Evolutionary conservation across 1,284 basidiomycete genomes (phyloP), one percentile per base, ranked within the genome.

Genomic region (Cryptococcus sp.): DNA sequence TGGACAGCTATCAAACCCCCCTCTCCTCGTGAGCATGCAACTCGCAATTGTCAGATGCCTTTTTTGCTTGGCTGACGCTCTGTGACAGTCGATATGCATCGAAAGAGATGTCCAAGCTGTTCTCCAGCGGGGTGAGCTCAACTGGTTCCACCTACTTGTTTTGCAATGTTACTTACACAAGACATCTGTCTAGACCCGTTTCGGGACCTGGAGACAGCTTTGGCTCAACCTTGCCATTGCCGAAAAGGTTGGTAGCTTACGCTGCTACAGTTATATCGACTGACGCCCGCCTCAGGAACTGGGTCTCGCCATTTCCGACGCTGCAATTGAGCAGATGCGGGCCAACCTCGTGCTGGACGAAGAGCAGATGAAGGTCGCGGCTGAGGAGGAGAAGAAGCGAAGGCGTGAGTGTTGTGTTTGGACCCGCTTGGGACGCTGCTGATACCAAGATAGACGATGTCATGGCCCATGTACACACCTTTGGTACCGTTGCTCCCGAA

Each of bases 381-480:
- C 93, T 0, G 83, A 85, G 63, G 96, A 99, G 78, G 95, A 99
- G 81, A 98, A 96, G 83, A 94, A 92, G 79, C 82, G 96, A 27
- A 84, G 95, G n/a, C 95, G 77, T 78, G 61, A 69, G 77, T 71
- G 6, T 41, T 15, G 15, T 8, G n/a, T 3, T 20, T n/a, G 8
- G 6, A 15, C 2, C 2, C 8, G 4, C 16, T 40, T 38, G 38
- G 30, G 17, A 0, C 30, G 20, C 49, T 25, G 51, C 60, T 57
- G 17, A 61, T 47, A 40, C n/a, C 17, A 11, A 30, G 20, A 19
- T 53, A 78, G 77, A 99, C 80, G 95, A 98, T 80, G 94, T 98
- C 53, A 99, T 99, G 95, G 95, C 95, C 0, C 95, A 99, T 78
- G 95, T 99, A 43, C 93, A 99, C 80, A 95, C 93, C 10, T 99